Evolutionary conservation across 768 basidiomycete genomes (phyloP).

Genomic region (Daedaleopsis sinensis): DNA sequence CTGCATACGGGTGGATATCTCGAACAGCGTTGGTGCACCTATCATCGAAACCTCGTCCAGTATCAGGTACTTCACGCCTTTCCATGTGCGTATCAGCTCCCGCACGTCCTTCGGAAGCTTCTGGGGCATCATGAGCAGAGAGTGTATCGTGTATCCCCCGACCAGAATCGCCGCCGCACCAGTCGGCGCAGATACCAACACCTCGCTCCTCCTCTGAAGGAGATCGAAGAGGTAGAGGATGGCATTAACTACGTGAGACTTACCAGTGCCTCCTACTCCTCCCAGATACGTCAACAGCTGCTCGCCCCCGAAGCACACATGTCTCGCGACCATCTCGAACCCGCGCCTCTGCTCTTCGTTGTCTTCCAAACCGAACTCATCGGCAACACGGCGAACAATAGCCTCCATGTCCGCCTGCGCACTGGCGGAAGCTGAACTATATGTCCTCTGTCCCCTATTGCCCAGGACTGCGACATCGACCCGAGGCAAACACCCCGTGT

Average conservation of each 20-base stretch:
- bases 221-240: slow-evolving; percentile 23
- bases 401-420: too few species aligned
- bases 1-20: slow-evolving; percentile 25
- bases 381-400: not conserved
- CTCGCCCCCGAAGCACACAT: not conserved
- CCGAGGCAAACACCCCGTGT: too few species aligned
- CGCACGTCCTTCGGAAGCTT: slow-evolving; percentile 7
- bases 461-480: too few species aligned
- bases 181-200: slow-evolving; percentile 31
- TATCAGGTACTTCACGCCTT: slow-evolving; percentile 20
- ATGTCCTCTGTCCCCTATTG: too few species aligned
- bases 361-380: not conserved
- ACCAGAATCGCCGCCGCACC: slow-evolving; percentile 34
- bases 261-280: slow-evolving; percentile 35
- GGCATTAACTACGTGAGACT: slow-evolving; percentile 31
- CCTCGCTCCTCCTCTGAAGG: slow-evolving; percentile 1
- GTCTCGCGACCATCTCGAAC: slow-evolving; percentile 16
- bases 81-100: slow-evolving; percentile 20
- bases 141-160: slow-evolving; percentile 33
- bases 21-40: slow-evolving; percentile 23
- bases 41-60: slow-evolving; percentile 29
- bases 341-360: slow-evolving; percentile 21
- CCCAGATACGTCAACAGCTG: slow-evolving; percentile 34
- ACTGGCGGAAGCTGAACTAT: too few species aligned
- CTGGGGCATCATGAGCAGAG: slow-evolving; percentile 23